Evolutionary conservation across 352 stramenopile genomes (phyloP).

Genomic region (Peronospora belbahrii): DNA sequence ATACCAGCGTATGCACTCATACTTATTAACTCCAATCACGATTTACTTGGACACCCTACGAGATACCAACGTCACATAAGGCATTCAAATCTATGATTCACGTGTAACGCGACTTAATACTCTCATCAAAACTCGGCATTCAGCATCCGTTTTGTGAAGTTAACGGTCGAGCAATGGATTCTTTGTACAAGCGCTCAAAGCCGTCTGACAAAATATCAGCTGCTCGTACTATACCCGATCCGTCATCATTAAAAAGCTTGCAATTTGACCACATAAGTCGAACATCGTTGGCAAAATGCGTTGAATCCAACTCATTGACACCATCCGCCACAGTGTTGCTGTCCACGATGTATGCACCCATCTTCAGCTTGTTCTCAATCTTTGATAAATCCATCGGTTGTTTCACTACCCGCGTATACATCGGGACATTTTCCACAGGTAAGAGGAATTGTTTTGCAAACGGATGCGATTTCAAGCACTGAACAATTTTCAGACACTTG

Average conservation of each 20-base stretch:
- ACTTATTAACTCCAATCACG: slow-evolving; percentile 15
- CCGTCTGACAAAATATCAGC: slow-evolving; percentile 55
- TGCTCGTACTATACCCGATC: slow-evolving; percentile 66
- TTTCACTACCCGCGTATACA: slow-evolving; percentile 72
- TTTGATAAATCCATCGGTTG: slow-evolving; percentile 77
- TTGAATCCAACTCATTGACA: slow-evolving; percentile 38
- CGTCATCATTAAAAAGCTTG: slow-evolving; percentile 80
- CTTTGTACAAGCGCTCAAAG: slow-evolving; percentile 55
- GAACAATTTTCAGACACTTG: slow-evolving; percentile 65
- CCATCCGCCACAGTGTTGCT: slow-evolving; percentile 19
- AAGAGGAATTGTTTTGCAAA: slow-evolving; percentile 73
- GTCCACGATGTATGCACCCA: slow-evolving; percentile 47
- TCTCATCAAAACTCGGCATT: not conserved
- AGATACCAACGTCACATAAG: slow-evolving; percentile 17
- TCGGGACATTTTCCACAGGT: slow-evolving; percentile 64
- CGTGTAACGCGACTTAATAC: slow-evolving; percentile 5
- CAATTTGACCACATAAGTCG: slow-evolving; percentile 81
- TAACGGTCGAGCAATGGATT: slow-evolving; percentile 32
- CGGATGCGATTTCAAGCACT: slow-evolving; percentile 63
- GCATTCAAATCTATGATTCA: slow-evolving; percentile 10
- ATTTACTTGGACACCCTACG: slow-evolving; percentile 13
- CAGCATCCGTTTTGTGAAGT: slow-evolving; percentile 10
- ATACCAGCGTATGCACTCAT: slow-evolving; percentile 24
- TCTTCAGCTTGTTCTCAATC: slow-evolving; percentile 56
- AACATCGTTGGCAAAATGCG: slow-evolving; percentile 63